phyloP scores from a whole-genome alignment of 768 basidiomycete genomes.

The Vishniacozyma victoriae region DNA sequence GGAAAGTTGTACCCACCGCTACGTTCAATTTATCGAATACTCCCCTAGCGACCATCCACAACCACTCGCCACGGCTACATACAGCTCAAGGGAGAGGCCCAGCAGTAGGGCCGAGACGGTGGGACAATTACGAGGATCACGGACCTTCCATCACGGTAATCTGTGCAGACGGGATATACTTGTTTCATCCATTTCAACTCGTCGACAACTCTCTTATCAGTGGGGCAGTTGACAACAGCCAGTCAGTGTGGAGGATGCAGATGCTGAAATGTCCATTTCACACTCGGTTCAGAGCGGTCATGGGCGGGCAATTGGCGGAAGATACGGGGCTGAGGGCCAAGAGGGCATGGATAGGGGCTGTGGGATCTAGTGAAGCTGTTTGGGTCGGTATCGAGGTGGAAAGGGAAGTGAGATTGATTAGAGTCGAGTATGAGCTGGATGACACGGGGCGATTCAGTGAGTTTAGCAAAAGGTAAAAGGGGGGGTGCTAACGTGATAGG shows the following conservation, averaged over 20 bases:
- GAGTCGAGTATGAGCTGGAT: constrained; percentile 21
- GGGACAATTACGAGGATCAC: no score
- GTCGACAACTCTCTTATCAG: no score
- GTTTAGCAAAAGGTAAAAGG: not conserved
- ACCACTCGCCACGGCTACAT: constrained; percentile 17
- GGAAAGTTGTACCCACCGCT: constrained; percentile 10
- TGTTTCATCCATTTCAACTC: constrained; percentile 28
- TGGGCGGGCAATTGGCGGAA: constrained; percentile 3
- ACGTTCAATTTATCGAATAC: constrained; percentile 13
- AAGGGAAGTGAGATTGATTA: constrained; percentile 14
- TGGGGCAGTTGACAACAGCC: no score
- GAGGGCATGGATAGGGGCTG: constrained; percentile 25
- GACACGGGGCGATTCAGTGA: constrained; percentile 17
- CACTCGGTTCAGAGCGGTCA: constrained; percentile 10
- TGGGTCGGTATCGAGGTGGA: constrained; percentile 26
- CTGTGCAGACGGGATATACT: constrained; percentile 2
- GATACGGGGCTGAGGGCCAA: constrained; percentile 8
- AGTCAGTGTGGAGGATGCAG: constrained; percentile 16
- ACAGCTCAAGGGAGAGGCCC: no score
- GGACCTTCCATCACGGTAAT: constrained; percentile 28
- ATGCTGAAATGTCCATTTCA: constrained; percentile 19
- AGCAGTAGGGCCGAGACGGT: no score
- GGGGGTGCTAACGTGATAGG: not conserved
- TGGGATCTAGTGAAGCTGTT: constrained; percentile 15
- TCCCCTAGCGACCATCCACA: constrained; percentile 17